Conservation (phyloP, 306 rosid genomes). For the Vigna trinervia region DNA sequence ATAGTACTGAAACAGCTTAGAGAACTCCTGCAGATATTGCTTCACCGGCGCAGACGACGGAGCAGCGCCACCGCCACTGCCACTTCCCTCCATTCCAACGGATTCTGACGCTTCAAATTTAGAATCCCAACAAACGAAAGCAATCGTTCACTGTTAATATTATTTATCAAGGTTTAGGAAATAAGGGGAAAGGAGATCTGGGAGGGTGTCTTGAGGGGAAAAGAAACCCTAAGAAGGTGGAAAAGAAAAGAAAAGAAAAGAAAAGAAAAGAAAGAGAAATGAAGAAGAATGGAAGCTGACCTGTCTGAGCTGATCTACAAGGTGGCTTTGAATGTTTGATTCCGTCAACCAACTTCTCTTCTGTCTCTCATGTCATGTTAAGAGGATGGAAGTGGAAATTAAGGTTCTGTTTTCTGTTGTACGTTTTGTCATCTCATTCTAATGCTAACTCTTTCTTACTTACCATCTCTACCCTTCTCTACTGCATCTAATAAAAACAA, state of each 20-base stretch:
- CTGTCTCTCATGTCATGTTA: too few relatives aligned
- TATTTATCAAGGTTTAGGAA: background rate
- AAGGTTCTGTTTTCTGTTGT: too few relatives aligned
- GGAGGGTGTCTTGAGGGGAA: background rate
- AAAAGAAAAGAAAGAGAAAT: background rate
- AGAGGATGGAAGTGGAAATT: too few relatives aligned
- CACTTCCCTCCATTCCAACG: constrained; percentile 52
- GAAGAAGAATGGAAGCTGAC: background rate
- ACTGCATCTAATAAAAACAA: too few relatives aligned
- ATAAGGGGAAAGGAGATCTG: background rate
- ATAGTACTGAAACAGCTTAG: constrained; percentile 70
- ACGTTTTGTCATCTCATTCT: too few relatives aligned
- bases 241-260: too few relatives aligned
- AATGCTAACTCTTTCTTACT: too few relatives aligned
- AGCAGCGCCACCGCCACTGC: constrained; percentile 59
- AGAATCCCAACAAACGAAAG: too few relatives aligned
- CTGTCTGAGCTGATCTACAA: background rate
- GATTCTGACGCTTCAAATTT: too few relatives aligned
- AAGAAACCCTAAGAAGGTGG: background rate
- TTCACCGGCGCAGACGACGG: constrained; percentile 56
- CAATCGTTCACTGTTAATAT: too few relatives aligned
- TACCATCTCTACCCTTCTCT: too few relatives aligned
- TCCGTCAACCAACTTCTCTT: too few relatives aligned
- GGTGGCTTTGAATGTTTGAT: background rate
- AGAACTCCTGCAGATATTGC: constrained; percentile 58